A percentile compares a stretch with the other conserved stretches of the same genome.
Evolutionary conservation across 495 filamentous ascomycete genomes (phyloP).

Genomic region (Ascobolus immersus): DNA sequence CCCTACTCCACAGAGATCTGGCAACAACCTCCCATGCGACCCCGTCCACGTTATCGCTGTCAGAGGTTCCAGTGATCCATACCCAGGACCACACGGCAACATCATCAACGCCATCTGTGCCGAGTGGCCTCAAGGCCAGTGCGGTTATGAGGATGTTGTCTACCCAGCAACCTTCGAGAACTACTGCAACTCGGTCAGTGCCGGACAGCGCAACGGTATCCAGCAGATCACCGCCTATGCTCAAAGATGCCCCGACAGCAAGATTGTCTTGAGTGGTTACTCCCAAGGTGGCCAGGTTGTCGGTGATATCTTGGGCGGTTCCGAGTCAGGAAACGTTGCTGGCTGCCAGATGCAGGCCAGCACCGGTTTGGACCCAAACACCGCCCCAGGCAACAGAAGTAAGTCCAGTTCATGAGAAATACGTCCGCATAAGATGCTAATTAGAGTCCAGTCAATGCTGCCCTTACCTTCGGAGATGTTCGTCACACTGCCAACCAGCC

Average conservation of each 20-base stretch:
- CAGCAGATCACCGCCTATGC: conserved; percentile 12
- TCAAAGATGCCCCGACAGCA: conserved; percentile 11
- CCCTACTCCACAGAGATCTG: too few relatives aligned
- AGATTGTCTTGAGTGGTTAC: conserved; percentile 15
- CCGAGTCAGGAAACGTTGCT: not conserved
- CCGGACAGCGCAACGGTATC: conserved; percentile 7
- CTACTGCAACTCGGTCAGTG: conserved; percentile 12
- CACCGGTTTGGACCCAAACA: conserved; percentile 3
- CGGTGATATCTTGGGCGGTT: conserved; percentile 1
- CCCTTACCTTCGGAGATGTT: too few relatives aligned
- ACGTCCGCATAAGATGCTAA: too few relatives aligned
- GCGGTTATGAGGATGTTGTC: conserved; percentile 15
- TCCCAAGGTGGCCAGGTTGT: conserved; percentile 13
- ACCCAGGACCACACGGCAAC: conserved; percentile 12
- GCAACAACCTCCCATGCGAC: too few relatives aligned
- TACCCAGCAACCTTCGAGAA: conserved; percentile 7
- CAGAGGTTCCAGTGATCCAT: conserved; percentile 14
- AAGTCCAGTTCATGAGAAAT: too few relatives aligned
- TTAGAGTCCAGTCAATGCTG: too few relatives aligned
- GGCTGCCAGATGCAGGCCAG: conserved; percentile 4
- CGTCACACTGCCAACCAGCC: too few relatives aligned
- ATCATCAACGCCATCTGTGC: conserved; percentile 10
- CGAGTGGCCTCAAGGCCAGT: conserved; percentile 9
- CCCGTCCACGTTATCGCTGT: conserved; percentile 14
- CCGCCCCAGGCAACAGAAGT: conserved; percentile 8